A percentile compares a stretch with the other conserved stretches of the same genome.
These are phyloP conservation scores for Aphanomyces cochlioides DNA, from an alignment of 352 stramenopile species.

Conservation along the genomic window DNA sequence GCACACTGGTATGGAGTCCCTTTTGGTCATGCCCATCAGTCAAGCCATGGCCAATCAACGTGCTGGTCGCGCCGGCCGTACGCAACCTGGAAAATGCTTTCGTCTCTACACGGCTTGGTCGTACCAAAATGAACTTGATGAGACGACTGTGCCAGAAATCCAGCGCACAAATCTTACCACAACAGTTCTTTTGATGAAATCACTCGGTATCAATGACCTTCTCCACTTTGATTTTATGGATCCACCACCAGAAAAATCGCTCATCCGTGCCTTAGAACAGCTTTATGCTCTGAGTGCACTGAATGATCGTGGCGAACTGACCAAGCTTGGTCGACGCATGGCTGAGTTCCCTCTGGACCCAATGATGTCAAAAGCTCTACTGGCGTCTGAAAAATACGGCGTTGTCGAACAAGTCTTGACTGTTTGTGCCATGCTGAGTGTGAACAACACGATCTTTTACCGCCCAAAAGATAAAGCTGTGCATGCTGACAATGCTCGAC, in stretches of 20 bases:
- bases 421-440: slow-evolving; percentile 97
- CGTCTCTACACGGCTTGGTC: slow-evolving; percentile 98
- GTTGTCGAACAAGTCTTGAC: slow-evolving; percentile 94
- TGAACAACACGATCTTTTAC: slow-evolving; percentile 99
- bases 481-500: slow-evolving; percentile 96
- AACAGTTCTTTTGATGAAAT: slow-evolving; percentile 99
- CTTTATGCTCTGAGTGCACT: slow-evolving; percentile 98
- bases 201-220: slow-evolving; percentile 98
- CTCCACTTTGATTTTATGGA: slow-evolving; percentile 99
- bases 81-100: slow-evolving; percentile 98
- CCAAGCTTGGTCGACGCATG: slow-evolving; percentile 93
- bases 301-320: slow-evolving; percentile 98
- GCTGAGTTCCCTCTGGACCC: slow-evolving; percentile 95
- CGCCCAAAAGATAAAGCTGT: slow-evolving; percentile 98
- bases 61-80: slow-evolving; percentile 93
- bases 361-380: slow-evolving; percentile 92
- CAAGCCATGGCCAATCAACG: slow-evolving; percentile 97
- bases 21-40: slow-evolving; percentile 97
- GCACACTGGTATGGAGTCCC: slow-evolving; percentile 97
- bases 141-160: slow-evolving; percentile 98
- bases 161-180: slow-evolving; percentile 96
- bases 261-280: slow-evolving; percentile 98
- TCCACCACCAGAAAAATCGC: slow-evolving; percentile 95
- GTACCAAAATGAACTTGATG: slow-evolving; percentile 98
- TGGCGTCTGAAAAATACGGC: slow-evolving; percentile 89